Evolutionary conservation across 2,329 filamentous ascomycete genomes (phyloP).

Genomic region (Fusarium sp.): DNA sequence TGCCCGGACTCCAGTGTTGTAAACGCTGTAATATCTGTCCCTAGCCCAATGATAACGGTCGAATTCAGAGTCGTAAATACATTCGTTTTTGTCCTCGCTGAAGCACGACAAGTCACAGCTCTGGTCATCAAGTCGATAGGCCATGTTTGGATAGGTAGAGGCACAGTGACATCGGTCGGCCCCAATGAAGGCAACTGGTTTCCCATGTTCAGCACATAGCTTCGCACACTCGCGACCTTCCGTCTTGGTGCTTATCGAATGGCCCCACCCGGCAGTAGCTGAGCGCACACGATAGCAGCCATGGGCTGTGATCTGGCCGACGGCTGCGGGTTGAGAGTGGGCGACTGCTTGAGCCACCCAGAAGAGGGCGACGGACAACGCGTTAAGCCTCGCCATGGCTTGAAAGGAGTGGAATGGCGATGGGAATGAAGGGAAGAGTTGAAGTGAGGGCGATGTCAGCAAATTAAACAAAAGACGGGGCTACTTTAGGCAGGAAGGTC

Average conservation of each 20-base stretch:
- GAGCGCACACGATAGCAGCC: slow-evolving; percentile 2
- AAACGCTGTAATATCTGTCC: background rate
- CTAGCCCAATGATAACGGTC: background rate
- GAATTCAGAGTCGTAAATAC: background rate
- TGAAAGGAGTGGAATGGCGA: background rate
- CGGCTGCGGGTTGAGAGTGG: background rate
- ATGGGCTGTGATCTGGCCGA: background rate
- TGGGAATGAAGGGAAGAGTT: background rate
- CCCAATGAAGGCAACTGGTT: background rate
- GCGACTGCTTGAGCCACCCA: slow-evolving; percentile 19
- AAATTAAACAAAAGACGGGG: background rate
- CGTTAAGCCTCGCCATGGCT: slow-evolving; percentile 13
- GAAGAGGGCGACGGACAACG: slow-evolving; percentile 4
- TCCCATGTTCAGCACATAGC: background rate
- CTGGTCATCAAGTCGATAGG: background rate
- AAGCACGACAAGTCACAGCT: slow-evolving; percentile 1
- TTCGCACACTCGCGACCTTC: background rate
- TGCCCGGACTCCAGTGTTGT: background rate
- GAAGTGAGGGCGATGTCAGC: slow-evolving; percentile 9
- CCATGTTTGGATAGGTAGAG: background rate
- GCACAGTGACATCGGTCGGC: background rate
- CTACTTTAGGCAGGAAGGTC: slow-evolving; percentile 4
- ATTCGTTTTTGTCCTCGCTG: background rate
- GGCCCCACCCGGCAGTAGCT: background rate
- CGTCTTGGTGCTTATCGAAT: background rate